Conservation (phyloP, 179 eudicot species). For the Sideroxylon spinosum region DNA sequence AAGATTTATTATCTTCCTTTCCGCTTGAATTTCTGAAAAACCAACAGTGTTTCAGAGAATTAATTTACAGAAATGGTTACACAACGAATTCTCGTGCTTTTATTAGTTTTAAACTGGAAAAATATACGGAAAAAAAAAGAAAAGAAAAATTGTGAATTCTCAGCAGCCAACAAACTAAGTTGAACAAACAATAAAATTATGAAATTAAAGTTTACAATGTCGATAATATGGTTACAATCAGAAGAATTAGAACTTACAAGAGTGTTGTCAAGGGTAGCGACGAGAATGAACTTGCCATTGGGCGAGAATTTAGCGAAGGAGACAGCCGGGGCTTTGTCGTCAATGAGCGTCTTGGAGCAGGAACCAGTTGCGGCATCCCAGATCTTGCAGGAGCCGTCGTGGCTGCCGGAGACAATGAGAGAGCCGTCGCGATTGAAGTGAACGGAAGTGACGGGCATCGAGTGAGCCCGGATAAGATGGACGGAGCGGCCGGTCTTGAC, state of each 20-base stretch:
- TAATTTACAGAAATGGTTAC: too few relatives aligned
- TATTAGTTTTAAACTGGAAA: too few relatives aligned
- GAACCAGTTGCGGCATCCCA: conserved; percentile 66
- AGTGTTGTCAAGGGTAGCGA: conserved; percentile 67
- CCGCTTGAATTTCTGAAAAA: background rate
- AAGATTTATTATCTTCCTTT: background rate
- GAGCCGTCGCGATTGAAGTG: conserved; percentile 74
- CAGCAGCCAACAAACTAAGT: background rate
- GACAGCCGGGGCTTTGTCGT: conserved; percentile 61
- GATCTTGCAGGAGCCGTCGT: conserved; percentile 85
- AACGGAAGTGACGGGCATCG: conserved; percentile 75
- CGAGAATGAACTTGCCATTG: conserved; percentile 89
- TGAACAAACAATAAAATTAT: too few relatives aligned
- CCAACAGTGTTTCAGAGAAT: too few relatives aligned
- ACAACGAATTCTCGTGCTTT: too few relatives aligned
- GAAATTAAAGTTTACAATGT: too few relatives aligned
- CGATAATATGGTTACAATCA: background rate
- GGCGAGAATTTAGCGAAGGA: conserved; percentile 90
- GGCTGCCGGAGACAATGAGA: conserved; percentile 67
- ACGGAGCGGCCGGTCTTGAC: conserved; percentile 59
- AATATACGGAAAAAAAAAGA: too few relatives aligned
- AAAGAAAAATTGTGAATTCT: background rate
- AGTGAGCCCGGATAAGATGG: conserved; percentile 55
- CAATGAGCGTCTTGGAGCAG: conserved; percentile 61
- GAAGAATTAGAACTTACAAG: conserved; percentile 43